Evolutionary conservation across 1,284 basidiomycete genomes (phyloP).

Genomic region (Pseudozyma hubeiensis): DNA sequence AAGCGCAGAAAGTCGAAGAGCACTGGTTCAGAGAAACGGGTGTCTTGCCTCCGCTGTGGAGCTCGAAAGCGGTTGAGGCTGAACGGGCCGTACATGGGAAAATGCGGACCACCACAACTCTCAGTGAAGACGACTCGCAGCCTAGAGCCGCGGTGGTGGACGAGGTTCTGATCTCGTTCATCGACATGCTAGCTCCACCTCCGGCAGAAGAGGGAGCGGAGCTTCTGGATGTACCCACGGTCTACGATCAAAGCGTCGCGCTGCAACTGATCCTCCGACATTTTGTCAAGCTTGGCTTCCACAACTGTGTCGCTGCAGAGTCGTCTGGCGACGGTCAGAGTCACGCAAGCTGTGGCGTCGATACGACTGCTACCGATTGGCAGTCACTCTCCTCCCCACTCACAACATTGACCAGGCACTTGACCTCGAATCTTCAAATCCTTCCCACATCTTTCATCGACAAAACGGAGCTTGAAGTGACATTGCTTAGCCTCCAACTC

Average conservation of each 20-base stretch:
- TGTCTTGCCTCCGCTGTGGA: slow-evolving; percentile 35
- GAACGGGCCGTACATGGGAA: neutral
- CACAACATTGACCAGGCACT: slow-evolving; percentile 5
- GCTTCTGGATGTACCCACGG: neutral
- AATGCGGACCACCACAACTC: neutral
- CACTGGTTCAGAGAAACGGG: slow-evolving; percentile 45
- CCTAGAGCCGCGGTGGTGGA: neutral
- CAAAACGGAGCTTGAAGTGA: neutral
- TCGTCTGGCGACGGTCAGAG: slow-evolving; percentile 5
- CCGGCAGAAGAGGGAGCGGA: neutral
- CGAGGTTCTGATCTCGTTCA: slow-evolving; percentile 27
- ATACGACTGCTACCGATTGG: neutral
- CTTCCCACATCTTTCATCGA: no score
- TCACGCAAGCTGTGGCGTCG: slow-evolving; percentile 19
- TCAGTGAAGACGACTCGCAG: neutral
- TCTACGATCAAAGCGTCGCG: slow-evolving; percentile 15
- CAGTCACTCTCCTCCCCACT: slow-evolving; percentile 5
- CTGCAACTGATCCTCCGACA: slow-evolving; percentile 34
- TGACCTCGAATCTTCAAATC: neutral
- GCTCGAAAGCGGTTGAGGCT: neutral
- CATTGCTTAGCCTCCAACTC: slow-evolving; percentile 18
- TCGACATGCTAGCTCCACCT: slow-evolving; percentile 24
- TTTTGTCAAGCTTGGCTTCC: slow-evolving; percentile 23
- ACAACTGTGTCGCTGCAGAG: slow-evolving; percentile 1
- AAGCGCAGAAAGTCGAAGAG: slow-evolving; percentile 48